Evolutionary conservation across 352 stramenopile species (phyloP), one percentile per base, ranked within the genome.

Genomic region (Pythium monospermum): DNA sequence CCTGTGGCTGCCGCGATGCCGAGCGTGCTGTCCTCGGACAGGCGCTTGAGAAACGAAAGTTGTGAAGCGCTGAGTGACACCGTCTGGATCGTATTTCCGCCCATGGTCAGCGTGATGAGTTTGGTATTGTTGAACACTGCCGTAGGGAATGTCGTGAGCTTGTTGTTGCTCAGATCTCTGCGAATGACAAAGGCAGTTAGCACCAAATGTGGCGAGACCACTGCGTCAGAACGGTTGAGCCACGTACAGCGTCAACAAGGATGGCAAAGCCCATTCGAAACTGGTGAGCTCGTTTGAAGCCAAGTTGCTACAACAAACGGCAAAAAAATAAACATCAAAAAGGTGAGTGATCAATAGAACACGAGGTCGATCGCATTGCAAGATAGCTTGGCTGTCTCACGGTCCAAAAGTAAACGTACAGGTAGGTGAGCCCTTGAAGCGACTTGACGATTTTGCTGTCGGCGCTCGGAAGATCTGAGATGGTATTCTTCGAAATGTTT

Each of bases 111-210:
- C n/a, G 68, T 59, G 6, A 67, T 79, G 53, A 90, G 76, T 49
- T 81, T 76, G 11, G 66, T 68, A 73, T 87, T 86, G 49, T 81
- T 79, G 62, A 87, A 90, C 8, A 90, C 69, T 3, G 45, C 57
- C 6, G 49, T 46, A 7, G 59, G 59, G 41, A 67, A 59, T 35
- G 42, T 15, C 37, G 40, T 62, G 23, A 67, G 40, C 31, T 67
- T 61, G 59, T 67, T 67, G 41, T 58, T 38, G 16, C 35, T 25
- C 1, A 67, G 48, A 26, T 67, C 53, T 6, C 57, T 66, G 33
- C 8, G 12, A 26, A 6, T 27, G 25, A 13, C 22, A 23, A 19
- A 13, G 3, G 8, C 19, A n/a, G 8, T 21, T 6, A 31, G 11
- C 26, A 28, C 7, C 1, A 40, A 27, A 30, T 2, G 25, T 19